These are phyloP conservation scores for Arbutus unedo DNA, from an alignment of 148 eudicot genomes.

Conservation along the genomic window DNA sequence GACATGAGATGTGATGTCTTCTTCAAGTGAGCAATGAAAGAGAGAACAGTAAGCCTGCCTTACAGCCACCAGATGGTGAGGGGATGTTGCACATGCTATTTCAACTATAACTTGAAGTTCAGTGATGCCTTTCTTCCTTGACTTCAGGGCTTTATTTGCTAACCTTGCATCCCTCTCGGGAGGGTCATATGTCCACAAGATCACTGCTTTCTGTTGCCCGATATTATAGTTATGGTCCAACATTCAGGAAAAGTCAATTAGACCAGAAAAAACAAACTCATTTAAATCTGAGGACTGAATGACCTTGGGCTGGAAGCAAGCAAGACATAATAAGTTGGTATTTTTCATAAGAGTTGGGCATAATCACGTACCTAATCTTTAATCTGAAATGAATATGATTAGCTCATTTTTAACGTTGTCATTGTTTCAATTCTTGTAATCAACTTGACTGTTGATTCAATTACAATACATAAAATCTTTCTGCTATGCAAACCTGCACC, in stretches of 20 bases:
- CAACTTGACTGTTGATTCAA: background rate
- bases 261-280: background rate
- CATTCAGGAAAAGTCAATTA: background rate
- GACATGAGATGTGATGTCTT: conserved; percentile 50
- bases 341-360: background rate
- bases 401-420: background rate
- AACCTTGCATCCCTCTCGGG: conserved; percentile 79
- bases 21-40: conserved; percentile 69
- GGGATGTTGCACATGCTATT: conserved; percentile 71
- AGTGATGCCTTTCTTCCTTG: conserved; percentile 38
- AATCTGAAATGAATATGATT: background rate
- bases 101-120: conserved; percentile 67
- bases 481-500: too few relatives aligned
- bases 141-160: conserved; percentile 52
- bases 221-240: background rate
- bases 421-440: background rate
- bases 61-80: conserved; percentile 65
- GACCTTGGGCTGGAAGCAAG: background rate
- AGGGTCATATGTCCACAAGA: conserved; percentile 78
- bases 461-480: background rate
- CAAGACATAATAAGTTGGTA: background rate
- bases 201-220: conserved; percentile 54
- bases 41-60: conserved; percentile 63
- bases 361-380: too few relatives aligned
- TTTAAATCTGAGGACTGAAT: background rate